Evolutionary conservation across 768 basidiomycete species (phyloP), one percentile per base, ranked within the genome.

Genomic region (Pholiota conissans): DNA sequence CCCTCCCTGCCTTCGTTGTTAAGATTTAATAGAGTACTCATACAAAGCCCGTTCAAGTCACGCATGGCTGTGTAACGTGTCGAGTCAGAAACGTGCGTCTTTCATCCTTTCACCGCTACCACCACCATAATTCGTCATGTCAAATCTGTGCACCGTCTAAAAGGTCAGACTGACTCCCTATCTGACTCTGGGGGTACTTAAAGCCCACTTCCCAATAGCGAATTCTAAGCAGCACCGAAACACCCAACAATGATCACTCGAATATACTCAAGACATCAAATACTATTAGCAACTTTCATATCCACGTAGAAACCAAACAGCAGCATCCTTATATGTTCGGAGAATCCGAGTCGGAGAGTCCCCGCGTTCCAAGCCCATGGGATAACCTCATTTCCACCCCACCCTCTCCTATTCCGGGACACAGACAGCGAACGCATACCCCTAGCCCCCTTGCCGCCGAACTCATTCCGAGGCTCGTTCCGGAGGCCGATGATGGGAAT

Each of bases 401-500:
- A 13, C 76, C 84, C 18, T 69, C 76, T 49, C 69, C 74, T 24
- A 66, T 74, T 9, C 65, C 77, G 26, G 50, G 45, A 55, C 54
- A 59, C 32, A 58, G 51, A 64, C 70, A n/a, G 51, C 62, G 29
- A 10, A 47, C 66, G 18, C 64, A 69, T 61, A 68, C 62, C n/a
- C 71, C 69, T 22, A 75, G 71, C 61, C 71, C 72, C 6, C 65
- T 73, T 0, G 63, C 67, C 11, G 53, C 62, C 20, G 71, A 74
- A 49, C 67, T 72, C 45, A 76, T 89, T 3, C 89, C 89, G 0
- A 83, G 84, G 48, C 83, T 93, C 7, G 83, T 85, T 5, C 90
- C 91, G 1, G 92, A 94, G 66, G 80, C 82, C 18, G 91, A 94
- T 65, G 77, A 90, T 73, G 94, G 94, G 8, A 95, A 94, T 66